Conservation (phyloP, 441 rosid genomes). For the Adansonia grandidieri region DNA sequence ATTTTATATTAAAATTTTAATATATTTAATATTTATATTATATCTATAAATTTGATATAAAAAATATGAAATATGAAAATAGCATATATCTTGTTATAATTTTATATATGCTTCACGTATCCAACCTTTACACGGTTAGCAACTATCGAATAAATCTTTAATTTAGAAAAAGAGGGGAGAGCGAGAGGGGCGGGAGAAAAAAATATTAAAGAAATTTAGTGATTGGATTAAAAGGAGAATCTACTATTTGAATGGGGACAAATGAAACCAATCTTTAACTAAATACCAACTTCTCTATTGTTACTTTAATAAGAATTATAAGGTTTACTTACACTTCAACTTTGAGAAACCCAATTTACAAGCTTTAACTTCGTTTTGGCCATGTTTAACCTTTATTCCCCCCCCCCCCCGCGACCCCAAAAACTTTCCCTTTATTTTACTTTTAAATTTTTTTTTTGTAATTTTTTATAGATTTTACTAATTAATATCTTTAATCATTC, state of each 20-base stretch:
- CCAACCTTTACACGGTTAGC: constrained; percentile 18
- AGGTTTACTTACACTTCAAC: constrained; percentile 35
- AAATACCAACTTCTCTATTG: constrained; percentile 24
- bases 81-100: no score
- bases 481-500: no score
- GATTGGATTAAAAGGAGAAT: constrained; percentile 35
- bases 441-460: background rate
- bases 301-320: constrained; percentile 29
- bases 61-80: no score
- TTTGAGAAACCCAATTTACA: constrained; percentile 38
- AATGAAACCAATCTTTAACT: constrained; percentile 38
- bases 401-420: background rate
- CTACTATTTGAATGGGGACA: constrained; percentile 48
- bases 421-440: background rate
- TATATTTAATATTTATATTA: no score
- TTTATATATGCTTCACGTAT: background rate
- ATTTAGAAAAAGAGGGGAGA: background rate
- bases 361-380: constrained; percentile 32
- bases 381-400: constrained; percentile 11
- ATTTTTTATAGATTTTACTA: background rate
- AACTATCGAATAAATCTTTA: constrained; percentile 4
- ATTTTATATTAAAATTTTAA: no score
- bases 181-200: background rate
- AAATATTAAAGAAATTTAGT: background rate
- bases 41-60: no score